Conservation (phyloP, 495 filamentous ascomycete species). For the Penicillium roqueforti region DNA sequence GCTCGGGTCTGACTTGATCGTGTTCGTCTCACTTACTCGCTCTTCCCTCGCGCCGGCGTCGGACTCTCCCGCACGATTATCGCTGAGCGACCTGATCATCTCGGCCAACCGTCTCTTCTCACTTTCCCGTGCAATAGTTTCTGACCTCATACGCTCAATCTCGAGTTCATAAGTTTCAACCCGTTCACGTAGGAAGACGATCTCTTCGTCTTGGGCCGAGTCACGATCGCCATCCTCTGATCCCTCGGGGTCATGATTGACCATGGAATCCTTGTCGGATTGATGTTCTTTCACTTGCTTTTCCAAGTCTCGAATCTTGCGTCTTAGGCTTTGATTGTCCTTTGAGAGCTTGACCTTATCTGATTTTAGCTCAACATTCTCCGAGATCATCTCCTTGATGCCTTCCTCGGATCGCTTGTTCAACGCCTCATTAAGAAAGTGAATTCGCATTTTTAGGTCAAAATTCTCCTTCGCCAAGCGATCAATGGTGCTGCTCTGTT, state of each 20-base stretch:
- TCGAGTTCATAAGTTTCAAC: constrained; percentile 77
- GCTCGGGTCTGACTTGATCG: not conserved
- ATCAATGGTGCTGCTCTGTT: constrained; percentile 95
- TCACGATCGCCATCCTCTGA: constrained; percentile 54
- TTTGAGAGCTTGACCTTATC: constrained; percentile 81
- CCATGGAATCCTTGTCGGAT: constrained; percentile 55
- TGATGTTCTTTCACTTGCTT: constrained; percentile 68
- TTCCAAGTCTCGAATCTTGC: constrained; percentile 78
- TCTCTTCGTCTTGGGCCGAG: constrained; percentile 66
- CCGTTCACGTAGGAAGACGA: constrained; percentile 75
- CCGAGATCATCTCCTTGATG: constrained; percentile 93
- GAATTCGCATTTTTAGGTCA: constrained; percentile 94
- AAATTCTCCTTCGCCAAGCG: constrained; percentile 91
- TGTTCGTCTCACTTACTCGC: constrained; percentile 43
- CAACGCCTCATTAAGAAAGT: constrained; percentile 89
- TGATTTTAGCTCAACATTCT: constrained; percentile 93
- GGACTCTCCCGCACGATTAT: constrained; percentile 57
- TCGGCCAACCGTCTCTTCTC: constrained; percentile 81
- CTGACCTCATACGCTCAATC: constrained; percentile 74
- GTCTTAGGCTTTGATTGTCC: constrained; percentile 76
- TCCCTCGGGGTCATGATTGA: constrained; percentile 57
- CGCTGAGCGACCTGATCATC: constrained; percentile 67
- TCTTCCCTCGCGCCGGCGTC: constrained; percentile 78
- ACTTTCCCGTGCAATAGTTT: constrained; percentile 67
- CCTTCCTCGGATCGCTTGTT: constrained; percentile 94